A percentile compares a stretch with the other conserved stretches of the same genome.
These are phyloP conservation scores for Hypholoma sublateritium DNA, from an alignment of 768 basidiomycete genomes.

Conservation along the genomic window DNA sequence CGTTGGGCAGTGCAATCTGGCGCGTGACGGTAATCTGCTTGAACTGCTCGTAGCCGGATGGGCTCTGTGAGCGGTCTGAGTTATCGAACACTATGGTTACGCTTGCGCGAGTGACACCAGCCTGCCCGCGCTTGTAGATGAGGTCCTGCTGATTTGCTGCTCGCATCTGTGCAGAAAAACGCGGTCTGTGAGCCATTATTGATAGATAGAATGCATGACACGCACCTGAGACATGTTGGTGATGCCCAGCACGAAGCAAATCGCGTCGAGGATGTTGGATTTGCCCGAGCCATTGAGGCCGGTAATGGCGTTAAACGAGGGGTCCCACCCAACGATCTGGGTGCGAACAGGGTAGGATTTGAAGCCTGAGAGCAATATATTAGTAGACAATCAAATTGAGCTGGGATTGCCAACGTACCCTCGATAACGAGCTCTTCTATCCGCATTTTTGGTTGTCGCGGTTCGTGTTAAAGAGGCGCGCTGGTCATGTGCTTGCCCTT, in stretches of 20 bases:
- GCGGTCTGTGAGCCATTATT: slow-evolving; percentile 6
- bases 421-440: slow-evolving; percentile 96
- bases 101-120: slow-evolving; percentile 94
- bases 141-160: slow-evolving; percentile 95
- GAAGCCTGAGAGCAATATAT: slow-evolving; percentile 89
- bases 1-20: slow-evolving; percentile 93
- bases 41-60: slow-evolving; percentile 74
- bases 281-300: slow-evolving; percentile 96
- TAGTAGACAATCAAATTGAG: too few species aligned
- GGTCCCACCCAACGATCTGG: slow-evolving; percentile 94
- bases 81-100: slow-evolving; percentile 99
- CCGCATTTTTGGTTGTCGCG: slow-evolving; percentile 28
- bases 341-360: slow-evolving; percentile 98
- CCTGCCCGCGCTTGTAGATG: slow-evolving; percentile 98
- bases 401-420: too few species aligned
- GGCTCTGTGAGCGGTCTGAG: slow-evolving; percentile 82
- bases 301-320: slow-evolving; percentile 98
- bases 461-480: slow-evolving; percentile 13
- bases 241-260: slow-evolving; percentile 97
- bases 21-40: slow-evolving; percentile 96
- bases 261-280: slow-evolving; percentile 98
- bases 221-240: slow-evolving; percentile 91
- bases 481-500: slow-evolving; percentile 8
- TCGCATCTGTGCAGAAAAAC: slow-evolving; percentile 63
- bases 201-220: background rate